These are phyloP conservation scores for Aphanoascus verrucosus DNA, from an alignment of 2,329 filamentous ascomycete genomes.

Conservation along the genomic window DNA sequence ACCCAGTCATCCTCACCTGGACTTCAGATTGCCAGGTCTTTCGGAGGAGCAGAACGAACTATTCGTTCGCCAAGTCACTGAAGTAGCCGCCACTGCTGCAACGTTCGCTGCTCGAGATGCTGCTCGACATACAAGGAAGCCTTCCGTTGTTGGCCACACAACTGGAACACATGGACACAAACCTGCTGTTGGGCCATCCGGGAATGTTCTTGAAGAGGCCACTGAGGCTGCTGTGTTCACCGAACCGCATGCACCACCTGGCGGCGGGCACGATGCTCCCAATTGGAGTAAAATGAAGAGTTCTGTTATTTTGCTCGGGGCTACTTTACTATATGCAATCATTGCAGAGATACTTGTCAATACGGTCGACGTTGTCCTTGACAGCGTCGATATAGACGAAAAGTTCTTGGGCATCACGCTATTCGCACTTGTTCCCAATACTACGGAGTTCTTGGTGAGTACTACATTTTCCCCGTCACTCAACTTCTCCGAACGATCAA, in stretches of 20 bases:
- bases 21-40: conserved; percentile 48
- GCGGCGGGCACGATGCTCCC: conserved; percentile 89
- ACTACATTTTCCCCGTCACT: neutral
- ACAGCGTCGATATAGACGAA: conserved; percentile 83
- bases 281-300: conserved; percentile 95
- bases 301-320: conserved; percentile 73
- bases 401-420: conserved; percentile 96
- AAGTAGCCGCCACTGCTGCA: conserved; percentile 85
- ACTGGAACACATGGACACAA: conserved; percentile 26
- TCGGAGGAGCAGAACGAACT: conserved; percentile 71
- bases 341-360: conserved; percentile 96
- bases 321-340: conserved; percentile 86
- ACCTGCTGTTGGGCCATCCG: conserved; percentile 27
- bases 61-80: conserved; percentile 76
- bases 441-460: conserved; percentile 86
- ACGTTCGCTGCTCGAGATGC: conserved; percentile 76
- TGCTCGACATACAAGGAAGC: conserved; percentile 43
- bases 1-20: conserved; percentile 28
- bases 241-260: conserved; percentile 39
- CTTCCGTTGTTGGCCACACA: conserved; percentile 32
- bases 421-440: conserved; percentile 94
- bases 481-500: neutral
- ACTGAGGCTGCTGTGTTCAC: conserved; percentile 23
- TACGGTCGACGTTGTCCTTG: conserved; percentile 90
- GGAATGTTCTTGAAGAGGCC: conserved; percentile 41